These are phyloP conservation scores for California macrophylla DNA, from an alignment of 441 rosid genomes.

Conservation along the genomic window DNA sequence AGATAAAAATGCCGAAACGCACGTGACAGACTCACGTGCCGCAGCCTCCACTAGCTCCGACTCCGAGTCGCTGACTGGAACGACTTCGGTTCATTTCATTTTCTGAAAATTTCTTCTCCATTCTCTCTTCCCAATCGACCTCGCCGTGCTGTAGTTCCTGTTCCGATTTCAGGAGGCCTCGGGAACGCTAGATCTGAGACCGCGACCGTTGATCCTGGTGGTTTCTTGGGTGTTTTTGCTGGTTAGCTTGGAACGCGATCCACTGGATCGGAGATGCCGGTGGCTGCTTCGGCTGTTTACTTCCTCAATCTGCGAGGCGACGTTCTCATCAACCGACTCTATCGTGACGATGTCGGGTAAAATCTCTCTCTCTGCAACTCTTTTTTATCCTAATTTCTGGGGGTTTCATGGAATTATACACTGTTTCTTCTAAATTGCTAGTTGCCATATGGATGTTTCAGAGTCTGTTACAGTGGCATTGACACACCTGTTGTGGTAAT, in stretches of 20 bases:
- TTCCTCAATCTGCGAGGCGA: slow-evolving; percentile 26
- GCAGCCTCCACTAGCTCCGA: not conserved
- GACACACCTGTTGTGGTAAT: no score
- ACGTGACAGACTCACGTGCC: not conserved
- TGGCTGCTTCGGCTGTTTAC: slow-evolving; percentile 25
- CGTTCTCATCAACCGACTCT: slow-evolving; percentile 27
- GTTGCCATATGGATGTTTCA: no score
- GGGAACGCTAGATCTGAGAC: no score
- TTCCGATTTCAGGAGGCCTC: no score
- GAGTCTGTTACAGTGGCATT: no score
- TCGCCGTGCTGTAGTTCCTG: no score
- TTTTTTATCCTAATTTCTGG: not conserved
- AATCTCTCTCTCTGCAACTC: not conserved
- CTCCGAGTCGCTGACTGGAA: not conserved
- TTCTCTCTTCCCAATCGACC: not conserved
- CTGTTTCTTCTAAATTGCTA: not conserved
- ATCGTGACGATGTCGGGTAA: slow-evolving; percentile 26
- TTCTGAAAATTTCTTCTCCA: not conserved
- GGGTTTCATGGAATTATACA: no score
- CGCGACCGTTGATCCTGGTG: no score
- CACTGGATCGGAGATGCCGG: slow-evolving; percentile 17
- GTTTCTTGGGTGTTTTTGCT: no score
- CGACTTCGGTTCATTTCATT: not conserved
- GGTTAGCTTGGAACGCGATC: not conserved
- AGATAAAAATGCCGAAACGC: not conserved